A percentile compares a stretch with the other conserved stretches of the same genome.
Evolutionary conservation across 495 filamentous ascomycete genomes (phyloP).

Genomic region (Cenococcum geophilum): DNA sequence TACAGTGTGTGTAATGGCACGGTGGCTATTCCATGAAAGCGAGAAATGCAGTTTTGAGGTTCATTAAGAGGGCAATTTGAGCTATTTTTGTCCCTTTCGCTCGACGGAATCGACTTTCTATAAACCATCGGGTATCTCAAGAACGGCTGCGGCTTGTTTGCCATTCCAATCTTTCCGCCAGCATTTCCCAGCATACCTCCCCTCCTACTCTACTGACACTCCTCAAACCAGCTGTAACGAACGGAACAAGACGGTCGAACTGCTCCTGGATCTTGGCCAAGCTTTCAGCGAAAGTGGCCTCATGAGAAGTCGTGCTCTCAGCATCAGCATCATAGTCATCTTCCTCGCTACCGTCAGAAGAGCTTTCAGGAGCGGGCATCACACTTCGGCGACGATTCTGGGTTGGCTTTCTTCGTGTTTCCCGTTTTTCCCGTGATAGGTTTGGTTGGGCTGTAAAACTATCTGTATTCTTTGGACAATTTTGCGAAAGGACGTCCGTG

Average conservation of each 20-base stretch:
- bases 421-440: not conserved
- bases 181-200: conserved; percentile 46
- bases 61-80: no score
- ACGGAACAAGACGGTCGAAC: conserved; percentile 42
- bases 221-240: conserved; percentile 44
- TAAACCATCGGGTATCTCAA: not conserved
- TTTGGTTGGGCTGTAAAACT: not conserved
- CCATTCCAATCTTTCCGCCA: conserved; percentile 46
- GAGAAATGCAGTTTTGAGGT: no score
- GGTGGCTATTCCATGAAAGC: no score
- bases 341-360: conserved; percentile 3
- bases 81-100: no score
- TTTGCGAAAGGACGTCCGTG: conserved; percentile 38
- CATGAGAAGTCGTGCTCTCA: conserved; percentile 27
- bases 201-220: conserved; percentile 45
- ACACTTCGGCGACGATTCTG: conserved; percentile 23
- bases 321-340: conserved; percentile 29
- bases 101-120: no score
- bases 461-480: not conserved
- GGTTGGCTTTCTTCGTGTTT: conserved; percentile 25
- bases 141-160: not conserved
- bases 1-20: no score
- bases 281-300: conserved; percentile 34
- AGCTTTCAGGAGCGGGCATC: conserved; percentile 12
- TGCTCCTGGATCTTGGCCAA: conserved; percentile 40